Evolutionary conservation across 352 stramenopile species (phyloP), one percentile per base, ranked within the genome.

Genomic region (Phytophthora vignae): DNA sequence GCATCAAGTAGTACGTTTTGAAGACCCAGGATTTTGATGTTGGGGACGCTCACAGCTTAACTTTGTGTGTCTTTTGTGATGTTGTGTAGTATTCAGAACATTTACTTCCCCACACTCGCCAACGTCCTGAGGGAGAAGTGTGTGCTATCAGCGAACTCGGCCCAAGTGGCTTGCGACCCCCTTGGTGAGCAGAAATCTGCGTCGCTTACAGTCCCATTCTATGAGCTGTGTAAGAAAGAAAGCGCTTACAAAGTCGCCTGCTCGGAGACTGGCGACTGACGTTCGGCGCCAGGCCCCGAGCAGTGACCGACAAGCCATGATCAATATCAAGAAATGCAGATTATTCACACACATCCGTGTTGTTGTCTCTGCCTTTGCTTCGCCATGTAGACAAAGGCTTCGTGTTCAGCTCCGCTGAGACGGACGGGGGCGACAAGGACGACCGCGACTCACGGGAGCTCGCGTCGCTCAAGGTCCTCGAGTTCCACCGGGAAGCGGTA

Each of bases 41-140:
- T 31, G 10, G n/a, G 3, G 7, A 21, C 3, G 36, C 22, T 56
- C 22, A 38, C 22, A 21, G 14, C 6, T 17, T 49, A 9, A 49
- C 22, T 12, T 7, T 55, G 10, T n/a, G 19, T 54, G 17, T 53
- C 2, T 52, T 19, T 46, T 12, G 6, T 61, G 44, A 38, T 52
- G 22, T 33, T 48, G 8, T 31, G 44, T 27, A 92, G 86, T 57
- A 74, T 91, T 55, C 75, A 75, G 19, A 77, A 52, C 15, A 91
- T 79, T 57, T 93, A 94, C 76, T 92, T 90, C 29, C 87, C 87
- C 29, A 89, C 81, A 2, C 75, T 88, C 38, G 85, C 83, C 25
- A 88, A 88, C 55, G 77, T 94, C n/a, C 40, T 94, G 40, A 81
- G 87, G 12, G 87, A 94, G 67, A 79, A 84, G 60, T 77, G 80